phyloP scores from a whole-genome alignment of 1,284 basidiomycete genomes.

The Trametes polyzona region DNA sequence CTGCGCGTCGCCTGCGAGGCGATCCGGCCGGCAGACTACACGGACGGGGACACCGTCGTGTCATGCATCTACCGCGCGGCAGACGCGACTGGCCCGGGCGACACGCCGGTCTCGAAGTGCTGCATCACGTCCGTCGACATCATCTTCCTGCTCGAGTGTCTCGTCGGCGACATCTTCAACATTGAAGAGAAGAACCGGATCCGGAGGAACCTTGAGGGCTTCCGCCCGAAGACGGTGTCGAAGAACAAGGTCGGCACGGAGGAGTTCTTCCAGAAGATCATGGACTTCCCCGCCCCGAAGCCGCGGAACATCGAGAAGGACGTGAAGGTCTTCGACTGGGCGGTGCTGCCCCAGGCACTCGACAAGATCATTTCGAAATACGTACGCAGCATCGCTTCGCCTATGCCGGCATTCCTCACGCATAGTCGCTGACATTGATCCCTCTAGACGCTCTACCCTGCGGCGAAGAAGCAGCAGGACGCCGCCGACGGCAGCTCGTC shows the following conservation, averaged over 20 bases:
- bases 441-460: constrained; percentile 17
- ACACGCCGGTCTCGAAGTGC: constrained; percentile 59
- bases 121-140: constrained; percentile 95
- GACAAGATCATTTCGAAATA: constrained; percentile 97
- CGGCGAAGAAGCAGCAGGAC: constrained; percentile 12
- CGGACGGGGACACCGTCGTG: constrained; percentile 61
- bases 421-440: background rate
- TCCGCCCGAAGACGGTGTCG: constrained; percentile 88
- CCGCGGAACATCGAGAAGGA: constrained; percentile 98
- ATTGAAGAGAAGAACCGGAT: constrained; percentile 98
- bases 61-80: constrained; percentile 92
- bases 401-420: background rate
- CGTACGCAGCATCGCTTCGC: constrained; percentile 56
- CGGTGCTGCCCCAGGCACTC: constrained; percentile 76
- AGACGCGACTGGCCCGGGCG: constrained; percentile 15
- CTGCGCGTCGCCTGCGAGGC: constrained; percentile 68
- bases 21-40: constrained; percentile 63
- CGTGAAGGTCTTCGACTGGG: constrained; percentile 97
- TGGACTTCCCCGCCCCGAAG: constrained; percentile 93
- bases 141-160: constrained; percentile 89
- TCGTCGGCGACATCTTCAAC: constrained; percentile 84
- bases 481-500: background rate
- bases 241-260: constrained; percentile 84
- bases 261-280: constrained; percentile 91
- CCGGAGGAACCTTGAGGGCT: constrained; percentile 90